Base-by-base conservation (phyloP, 2,329 filamentous ascomycete species). In the Macrophomina tecta region DNA sequence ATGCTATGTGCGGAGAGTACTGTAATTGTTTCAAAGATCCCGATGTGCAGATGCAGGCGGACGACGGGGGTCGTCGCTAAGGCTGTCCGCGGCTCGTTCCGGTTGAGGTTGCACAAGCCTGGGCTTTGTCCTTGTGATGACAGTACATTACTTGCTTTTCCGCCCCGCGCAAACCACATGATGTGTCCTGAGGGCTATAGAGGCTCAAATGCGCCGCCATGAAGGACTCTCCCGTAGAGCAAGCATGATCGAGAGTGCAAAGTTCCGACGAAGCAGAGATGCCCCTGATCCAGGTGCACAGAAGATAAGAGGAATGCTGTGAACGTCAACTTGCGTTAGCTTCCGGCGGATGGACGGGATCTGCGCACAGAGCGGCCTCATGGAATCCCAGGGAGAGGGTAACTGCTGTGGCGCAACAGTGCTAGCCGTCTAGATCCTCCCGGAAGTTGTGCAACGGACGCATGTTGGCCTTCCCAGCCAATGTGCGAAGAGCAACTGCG, bases 81-180 rank as follows among this genome's bases (percentile, higher is more conserved):
- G 7, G 40, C 16, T 28, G 30, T 30, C n/a, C 40, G 45, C 58
- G 45, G 58, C 58, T 49, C 58, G 32, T 34, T 62, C 58, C 42
- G 30, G 45, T 30, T 3, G 11, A 49, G 32, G 58, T 62, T n/a
- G 58, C 18, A 62, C 58, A 49, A 38, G 56, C 40, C 45, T 48
- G 28, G n/a, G n/a, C 14, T 14, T 8, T 28, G 55, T 12, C 38
- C 18, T 16, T 45, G 38, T 58, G 56, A 60, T 48, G 56, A 61
- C 56, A 18, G 40, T 28, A 28, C 14, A 38, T 49, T 62, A 36
- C 58, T 62, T 62, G 58, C 42, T 62, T 62, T 46, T 62, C 32
- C 9, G 23, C 16, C 14, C 6, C 18, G 16, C 7, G 18, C 18
- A 14, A 9, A 46, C 12, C 55, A 32, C 38, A 32, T 60, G 38